These are phyloP conservation scores for Colletotrichum shisoi DNA, from an alignment of 2,329 filamentous ascomycete species.

Conservation along the genomic window DNA sequence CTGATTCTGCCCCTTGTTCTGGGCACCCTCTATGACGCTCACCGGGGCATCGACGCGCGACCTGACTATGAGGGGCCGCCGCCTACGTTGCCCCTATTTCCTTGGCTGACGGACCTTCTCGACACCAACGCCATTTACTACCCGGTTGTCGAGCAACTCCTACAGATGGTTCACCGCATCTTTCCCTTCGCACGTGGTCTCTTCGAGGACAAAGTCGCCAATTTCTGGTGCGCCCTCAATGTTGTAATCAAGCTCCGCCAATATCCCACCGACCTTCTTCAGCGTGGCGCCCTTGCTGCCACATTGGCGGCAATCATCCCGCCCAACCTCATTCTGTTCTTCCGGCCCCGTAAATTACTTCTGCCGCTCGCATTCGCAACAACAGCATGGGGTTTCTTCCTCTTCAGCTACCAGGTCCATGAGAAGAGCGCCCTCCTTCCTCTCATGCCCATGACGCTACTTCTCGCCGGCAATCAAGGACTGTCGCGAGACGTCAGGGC, in stretches of 20 bases:
- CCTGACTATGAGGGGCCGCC: slow-evolving; percentile 66
- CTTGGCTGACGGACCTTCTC: slow-evolving; percentile 64
- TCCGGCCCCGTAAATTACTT: slow-evolving; percentile 77
- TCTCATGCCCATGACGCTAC: slow-evolving; percentile 88
- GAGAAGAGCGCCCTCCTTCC: slow-evolving; percentile 96
- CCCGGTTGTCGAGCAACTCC: slow-evolving; percentile 76
- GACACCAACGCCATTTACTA: slow-evolving; percentile 75
- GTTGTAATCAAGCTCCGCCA: slow-evolving; percentile 84
- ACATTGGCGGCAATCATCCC: slow-evolving; percentile 81
- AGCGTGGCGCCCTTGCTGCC: slow-evolving; percentile 75
- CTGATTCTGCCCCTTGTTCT: slow-evolving; percentile 78
- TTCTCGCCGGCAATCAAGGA: slow-evolving; percentile 80
- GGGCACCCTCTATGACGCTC: slow-evolving; percentile 73
- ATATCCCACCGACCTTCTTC: slow-evolving; percentile 75
- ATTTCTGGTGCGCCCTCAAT: slow-evolving; percentile 95
- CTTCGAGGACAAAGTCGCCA: slow-evolving; percentile 98
- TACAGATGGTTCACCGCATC: slow-evolving; percentile 87
- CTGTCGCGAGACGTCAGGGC: slow-evolving; percentile 78
- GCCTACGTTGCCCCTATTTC: slow-evolving; percentile 69
- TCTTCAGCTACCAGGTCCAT: slow-evolving; percentile 97
- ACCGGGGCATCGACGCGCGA: slow-evolving; percentile 66
- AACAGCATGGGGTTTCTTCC: slow-evolving; percentile 94
- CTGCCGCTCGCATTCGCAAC: slow-evolving; percentile 82
- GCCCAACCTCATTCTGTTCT: slow-evolving; percentile 80
- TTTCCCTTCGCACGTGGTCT: slow-evolving; percentile 96